Evolutionary conservation across 495 filamentous ascomycete genomes (phyloP), one percentile per base, ranked within the genome.

Genomic region (Xylaria flabelliformis): DNA sequence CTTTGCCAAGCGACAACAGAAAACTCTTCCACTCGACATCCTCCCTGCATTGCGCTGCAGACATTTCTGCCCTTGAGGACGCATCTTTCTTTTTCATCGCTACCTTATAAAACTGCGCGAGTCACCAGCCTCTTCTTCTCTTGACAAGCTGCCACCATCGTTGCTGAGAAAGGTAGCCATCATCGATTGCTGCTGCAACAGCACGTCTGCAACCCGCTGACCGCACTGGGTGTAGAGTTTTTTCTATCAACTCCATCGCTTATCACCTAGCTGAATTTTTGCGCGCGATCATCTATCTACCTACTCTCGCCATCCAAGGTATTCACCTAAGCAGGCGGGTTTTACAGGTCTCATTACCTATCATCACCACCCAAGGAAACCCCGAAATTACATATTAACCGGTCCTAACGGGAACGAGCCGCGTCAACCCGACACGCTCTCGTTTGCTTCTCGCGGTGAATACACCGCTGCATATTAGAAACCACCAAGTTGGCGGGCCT

Each of bases 401-500:
- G 1, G n/a, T 39, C n/a, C 13, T 53, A 9, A 17, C 17, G 17
- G 32, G 21, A 29, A 66, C 62, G 29, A 74, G 71, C 69, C 74
- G 76, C 72, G 73, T 69, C 70, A 78, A 75, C 78, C 70, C 71
- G 64, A 67, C 70, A 48, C 71, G 71, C 73, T 44, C 66, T 71
- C 66, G 68, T 50, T 68, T 68, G 42, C 71, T 72, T 51, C 50
- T 67, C 68, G 77, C 75, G 77, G 77, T 71, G 74, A 74, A 67
- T 21, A 74, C 75, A 74, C 74, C 75, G 74, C 78, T 44, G 64
- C n/a, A 67, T 66, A 21, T 76, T 19, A 53, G 36, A 77, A 79
- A 79, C 74, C 89, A 91, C 88, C 95, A 98, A 97, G 91, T 97
- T 99, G 96, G 96, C 96, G 94, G 95, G 92, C 86, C 87, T 90